Percentiles rank a stretch among this genome's conserved stretches.
Evolutionary conservation across 2,329 filamentous ascomycete genomes (phyloP).

Genomic region (Diaporthe sp.): DNA sequence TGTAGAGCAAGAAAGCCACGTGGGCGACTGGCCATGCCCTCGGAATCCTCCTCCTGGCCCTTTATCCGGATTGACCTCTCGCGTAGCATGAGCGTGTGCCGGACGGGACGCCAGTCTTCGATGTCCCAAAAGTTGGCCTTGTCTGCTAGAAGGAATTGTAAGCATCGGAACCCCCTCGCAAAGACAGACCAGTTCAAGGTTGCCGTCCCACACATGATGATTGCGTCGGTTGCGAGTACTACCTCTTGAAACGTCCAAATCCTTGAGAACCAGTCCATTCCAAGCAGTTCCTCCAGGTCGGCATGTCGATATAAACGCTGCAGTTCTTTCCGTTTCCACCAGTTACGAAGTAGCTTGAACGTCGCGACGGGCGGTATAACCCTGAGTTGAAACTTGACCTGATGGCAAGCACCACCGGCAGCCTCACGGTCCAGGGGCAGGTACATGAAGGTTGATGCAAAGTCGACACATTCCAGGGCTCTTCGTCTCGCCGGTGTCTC

Average conservation of each 20-base stretch:
- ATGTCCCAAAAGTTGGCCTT: not conserved
- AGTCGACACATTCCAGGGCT: not conserved
- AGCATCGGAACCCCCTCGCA: not conserved
- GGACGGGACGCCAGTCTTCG: no score
- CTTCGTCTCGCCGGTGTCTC: not conserved
- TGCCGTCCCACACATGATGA: not conserved
- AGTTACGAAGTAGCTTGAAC: not conserved
- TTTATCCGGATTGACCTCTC: not conserved
- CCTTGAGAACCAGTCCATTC: not conserved
- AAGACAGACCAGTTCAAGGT: not conserved
- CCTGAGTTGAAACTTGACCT: not conserved
- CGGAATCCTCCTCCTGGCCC: not conserved
- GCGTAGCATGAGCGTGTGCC: not conserved
- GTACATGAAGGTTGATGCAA: not conserved
- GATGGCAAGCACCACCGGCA: not conserved
- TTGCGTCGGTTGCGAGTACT: not conserved
- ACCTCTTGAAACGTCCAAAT: constrained; percentile 2
- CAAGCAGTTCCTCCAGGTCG: not conserved
- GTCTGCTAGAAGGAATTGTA: not conserved
- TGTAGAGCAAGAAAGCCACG: constrained; percentile 3
- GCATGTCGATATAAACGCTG: not conserved
- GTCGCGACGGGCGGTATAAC: not conserved
- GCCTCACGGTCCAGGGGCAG: not conserved
- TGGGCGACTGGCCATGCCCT: not conserved
- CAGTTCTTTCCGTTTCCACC: not conserved